A percentile compares a stretch with the other conserved stretches of the same genome.
Evolutionary conservation across 2,329 filamentous ascomycete genomes (phyloP).

Genomic region (Fusarium chuoi): DNA sequence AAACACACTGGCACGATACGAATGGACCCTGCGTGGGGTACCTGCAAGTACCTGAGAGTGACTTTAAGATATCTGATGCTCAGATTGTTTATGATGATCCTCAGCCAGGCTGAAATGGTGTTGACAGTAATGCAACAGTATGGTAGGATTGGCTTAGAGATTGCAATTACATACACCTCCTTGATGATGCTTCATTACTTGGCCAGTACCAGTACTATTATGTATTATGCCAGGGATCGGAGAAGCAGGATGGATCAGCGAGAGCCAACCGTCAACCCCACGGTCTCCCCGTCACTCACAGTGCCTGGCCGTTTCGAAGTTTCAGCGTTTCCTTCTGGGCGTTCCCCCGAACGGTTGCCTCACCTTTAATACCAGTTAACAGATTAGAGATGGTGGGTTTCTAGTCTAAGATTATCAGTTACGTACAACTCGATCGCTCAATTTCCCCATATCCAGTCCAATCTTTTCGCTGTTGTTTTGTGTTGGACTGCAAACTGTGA

Average conservation of each 20-base stretch:
- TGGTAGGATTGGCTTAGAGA: constrained; percentile 20
- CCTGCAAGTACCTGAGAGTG: constrained; percentile 24
- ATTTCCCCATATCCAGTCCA: constrained; percentile 8
- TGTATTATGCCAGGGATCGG: constrained; percentile 15
- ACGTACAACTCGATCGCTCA: constrained; percentile 19
- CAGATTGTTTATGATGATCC: not conserved
- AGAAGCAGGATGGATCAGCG: constrained; percentile 29
- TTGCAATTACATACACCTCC: constrained; percentile 9
- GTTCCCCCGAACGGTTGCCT: constrained; percentile 1
- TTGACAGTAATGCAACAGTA: constrained; percentile 1
- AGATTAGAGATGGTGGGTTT: not conserved
- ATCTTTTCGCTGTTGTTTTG: not conserved
- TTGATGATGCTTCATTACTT: constrained; percentile 3
- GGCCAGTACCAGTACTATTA: not conserved
- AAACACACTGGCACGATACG: not conserved
- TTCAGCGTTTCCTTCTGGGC: constrained; percentile 18
- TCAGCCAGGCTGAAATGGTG: constrained; percentile 15
- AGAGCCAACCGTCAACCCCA: constrained; percentile 45
- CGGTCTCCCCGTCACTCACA: constrained; percentile 33
- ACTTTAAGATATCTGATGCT: constrained; percentile 10
- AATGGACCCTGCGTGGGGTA: constrained; percentile 9
- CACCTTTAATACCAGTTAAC: not conserved
- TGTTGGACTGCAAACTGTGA: constrained; percentile 1
- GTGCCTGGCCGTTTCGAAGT: constrained; percentile 35
- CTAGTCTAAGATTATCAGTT: constrained; percentile 21